Percentiles rank a stretch among this genome's conserved stretches.
phyloP scores from a whole-genome alignment of 192 early-diverging fungal genomes.

The Lobosporangium transversale region DNA sequence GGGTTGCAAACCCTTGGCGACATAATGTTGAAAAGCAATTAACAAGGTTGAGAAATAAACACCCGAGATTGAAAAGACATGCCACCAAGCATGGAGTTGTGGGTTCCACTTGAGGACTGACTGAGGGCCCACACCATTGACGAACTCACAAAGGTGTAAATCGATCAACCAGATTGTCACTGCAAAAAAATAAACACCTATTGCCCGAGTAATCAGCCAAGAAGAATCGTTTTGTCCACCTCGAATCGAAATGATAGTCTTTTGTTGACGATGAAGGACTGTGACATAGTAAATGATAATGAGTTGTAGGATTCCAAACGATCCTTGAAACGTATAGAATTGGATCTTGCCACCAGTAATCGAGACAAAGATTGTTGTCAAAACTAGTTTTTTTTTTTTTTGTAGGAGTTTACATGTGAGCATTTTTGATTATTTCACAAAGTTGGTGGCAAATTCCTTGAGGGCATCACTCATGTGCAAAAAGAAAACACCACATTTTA shows the following conservation, averaged over 20 bases:
- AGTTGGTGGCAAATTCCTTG: not conserved
- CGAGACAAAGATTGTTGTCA: conserved; percentile 43
- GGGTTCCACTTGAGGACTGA: conserved; percentile 56
- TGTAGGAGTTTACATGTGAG: too few relatives aligned
- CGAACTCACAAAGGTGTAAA: conserved; percentile 46
- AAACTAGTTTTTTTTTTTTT: conserved; percentile 22
- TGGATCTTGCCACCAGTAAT: conserved; percentile 47
- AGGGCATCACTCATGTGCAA: too few relatives aligned
- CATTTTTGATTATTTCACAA: too few relatives aligned
- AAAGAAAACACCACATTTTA: too few relatives aligned
- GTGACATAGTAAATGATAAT: conserved; percentile 29
- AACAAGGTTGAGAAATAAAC: conserved; percentile 60
- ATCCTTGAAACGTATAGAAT: conserved; percentile 49
- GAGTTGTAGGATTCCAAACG: conserved; percentile 44
- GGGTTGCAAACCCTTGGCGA: conserved; percentile 24
- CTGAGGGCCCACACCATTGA: conserved; percentile 45
- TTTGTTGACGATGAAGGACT: conserved; percentile 23
- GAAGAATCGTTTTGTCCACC: conserved; percentile 11
- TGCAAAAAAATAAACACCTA: conserved; percentile 36
- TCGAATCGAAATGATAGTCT: conserved; percentile 2
- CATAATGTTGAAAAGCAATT: conserved; percentile 56
- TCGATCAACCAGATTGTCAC: conserved; percentile 49
- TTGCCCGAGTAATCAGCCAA: conserved; percentile 35
- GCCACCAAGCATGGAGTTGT: conserved; percentile 77
- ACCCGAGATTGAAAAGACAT: conserved; percentile 65